Evolutionary conservation across 345 rosid species (phyloP).

Genomic region (Hypericum androsaemum): DNA sequence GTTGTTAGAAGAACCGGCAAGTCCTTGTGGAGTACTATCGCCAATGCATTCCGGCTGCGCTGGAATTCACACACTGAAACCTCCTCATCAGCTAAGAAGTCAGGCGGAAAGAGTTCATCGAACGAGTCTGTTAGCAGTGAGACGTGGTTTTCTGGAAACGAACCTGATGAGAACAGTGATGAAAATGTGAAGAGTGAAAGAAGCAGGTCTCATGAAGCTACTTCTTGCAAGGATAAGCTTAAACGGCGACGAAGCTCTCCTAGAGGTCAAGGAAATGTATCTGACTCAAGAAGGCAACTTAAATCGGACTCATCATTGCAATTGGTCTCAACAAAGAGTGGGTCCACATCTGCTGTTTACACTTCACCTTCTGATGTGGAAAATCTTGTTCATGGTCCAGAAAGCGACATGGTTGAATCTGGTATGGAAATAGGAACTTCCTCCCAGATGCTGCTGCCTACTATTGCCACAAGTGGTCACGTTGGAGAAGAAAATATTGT

Average conservation of each 20-base stretch:
- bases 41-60: slow-evolving; percentile 49
- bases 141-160: slow-evolving; percentile 83
- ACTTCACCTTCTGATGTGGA: slow-evolving; percentile 34
- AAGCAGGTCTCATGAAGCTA: slow-evolving; percentile 27
- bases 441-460: slow-evolving; percentile 23
- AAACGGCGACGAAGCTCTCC: slow-evolving; percentile 26
- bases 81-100: slow-evolving; percentile 36
- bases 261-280: slow-evolving; percentile 28
- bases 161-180: slow-evolving; percentile 50
- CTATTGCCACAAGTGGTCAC: slow-evolving; percentile 27
- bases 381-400: slow-evolving; percentile 22
- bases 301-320: slow-evolving; percentile 28
- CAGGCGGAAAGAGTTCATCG: slow-evolving; percentile 50
- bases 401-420: slow-evolving; percentile 20
- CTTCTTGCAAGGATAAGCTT: slow-evolving; percentile 22
- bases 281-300: slow-evolving; percentile 19
- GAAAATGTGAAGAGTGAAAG: slow-evolving; percentile 35
- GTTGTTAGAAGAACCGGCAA: slow-evolving; percentile 49
- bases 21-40: slow-evolving; percentile 71
- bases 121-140: slow-evolving; percentile 55
- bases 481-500: slow-evolving; percentile 28
- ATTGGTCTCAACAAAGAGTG: slow-evolving; percentile 29
- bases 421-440: slow-evolving; percentile 24
- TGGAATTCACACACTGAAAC: slow-evolving; percentile 64
- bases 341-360: slow-evolving; percentile 25